Evolutionary conservation across 352 stramenopile species (phyloP).

Genomic region (Phytophthora megakarya): DNA sequence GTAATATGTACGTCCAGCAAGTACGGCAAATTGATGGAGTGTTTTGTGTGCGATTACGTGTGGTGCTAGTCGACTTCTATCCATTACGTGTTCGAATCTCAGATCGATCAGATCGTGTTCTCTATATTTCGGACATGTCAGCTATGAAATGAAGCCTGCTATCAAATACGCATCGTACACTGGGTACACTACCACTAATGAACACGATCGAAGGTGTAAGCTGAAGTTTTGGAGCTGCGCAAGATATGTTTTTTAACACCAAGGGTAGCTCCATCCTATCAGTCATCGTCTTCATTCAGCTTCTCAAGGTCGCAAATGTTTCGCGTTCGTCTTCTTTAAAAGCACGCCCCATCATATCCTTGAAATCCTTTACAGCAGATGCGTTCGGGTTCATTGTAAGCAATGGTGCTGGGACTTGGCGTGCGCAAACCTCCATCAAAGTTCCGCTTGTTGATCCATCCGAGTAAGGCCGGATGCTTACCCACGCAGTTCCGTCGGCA

Average conservation of each 20-base stretch:
- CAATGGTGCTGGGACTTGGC: neutral
- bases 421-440: constrained; percentile 14
- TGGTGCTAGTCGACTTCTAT: neutral
- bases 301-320: neutral
- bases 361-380: constrained; percentile 1
- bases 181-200: too few relatives aligned
- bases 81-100: neutral
- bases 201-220: too few relatives aligned
- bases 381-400: neutral
- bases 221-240: too few relatives aligned
- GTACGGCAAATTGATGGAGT: neutral
- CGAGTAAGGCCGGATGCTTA: constrained; percentile 3
- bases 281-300: too few relatives aligned
- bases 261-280: too few relatives aligned
- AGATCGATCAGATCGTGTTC: neutral
- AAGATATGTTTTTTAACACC: too few relatives aligned
- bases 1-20: neutral
- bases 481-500: constrained; percentile 52
- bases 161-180: neutral
- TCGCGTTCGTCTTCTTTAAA: constrained; percentile 4
- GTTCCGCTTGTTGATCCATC: neutral
- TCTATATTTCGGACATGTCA: neutral
- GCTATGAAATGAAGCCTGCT: neutral
- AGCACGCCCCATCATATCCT: neutral
- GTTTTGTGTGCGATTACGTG: neutral